Base-by-base conservation (phyloP, 2,329 filamentous ascomycete genomes). In the Shiraia sp. region DNA sequence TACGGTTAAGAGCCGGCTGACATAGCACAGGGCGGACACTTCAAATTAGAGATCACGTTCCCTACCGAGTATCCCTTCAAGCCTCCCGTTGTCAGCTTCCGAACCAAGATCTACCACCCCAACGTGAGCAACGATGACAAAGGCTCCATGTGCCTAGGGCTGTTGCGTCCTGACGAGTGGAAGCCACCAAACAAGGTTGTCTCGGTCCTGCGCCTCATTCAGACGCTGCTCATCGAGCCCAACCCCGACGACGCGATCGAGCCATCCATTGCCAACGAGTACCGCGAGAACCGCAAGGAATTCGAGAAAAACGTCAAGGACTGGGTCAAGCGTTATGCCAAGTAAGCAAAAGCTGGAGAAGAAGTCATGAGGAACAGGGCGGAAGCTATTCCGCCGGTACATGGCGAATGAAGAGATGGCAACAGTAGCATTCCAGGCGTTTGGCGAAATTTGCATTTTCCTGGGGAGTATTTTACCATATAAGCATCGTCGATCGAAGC, bases 91-190 rank as follows among this genome's bases (percentile, higher is more conserved):
- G 79, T 95, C 57, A 83, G 79, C 64, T 95, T 96, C 79, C 75
- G 77, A 53, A 96, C 90, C 36, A 92, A 91, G 73, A 88, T 96
- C 77, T 96, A 95, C 80, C 91, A 96, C 75, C 90, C 91, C 31
- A 96, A 96, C 73, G 82, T 96, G 45, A 90, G 86, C 64, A 93
- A 95, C 78, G 90, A 95, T 70, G 80, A 81, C 64, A 81, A 83
- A 55, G 91, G 91, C 49, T 86, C 80, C 72, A 88, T 96, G 82
- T 96, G 91, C 72, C 78, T 96, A 31, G 84, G 82, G 46, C 81
- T 91, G 70, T 82, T 96, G 57, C 89, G 91, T 66, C 71, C 86
- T 22, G 90, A 95, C 61, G 85, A 89, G 72, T 96, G 91, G 91
- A 96, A 96, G 78, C 91, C 91, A 13, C 85, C 85, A 47, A 88